These are phyloP conservation scores for Aspergillus hiratsukae DNA, from an alignment of 2,329 filamentous ascomycete genomes.

Conservation along the genomic window DNA sequence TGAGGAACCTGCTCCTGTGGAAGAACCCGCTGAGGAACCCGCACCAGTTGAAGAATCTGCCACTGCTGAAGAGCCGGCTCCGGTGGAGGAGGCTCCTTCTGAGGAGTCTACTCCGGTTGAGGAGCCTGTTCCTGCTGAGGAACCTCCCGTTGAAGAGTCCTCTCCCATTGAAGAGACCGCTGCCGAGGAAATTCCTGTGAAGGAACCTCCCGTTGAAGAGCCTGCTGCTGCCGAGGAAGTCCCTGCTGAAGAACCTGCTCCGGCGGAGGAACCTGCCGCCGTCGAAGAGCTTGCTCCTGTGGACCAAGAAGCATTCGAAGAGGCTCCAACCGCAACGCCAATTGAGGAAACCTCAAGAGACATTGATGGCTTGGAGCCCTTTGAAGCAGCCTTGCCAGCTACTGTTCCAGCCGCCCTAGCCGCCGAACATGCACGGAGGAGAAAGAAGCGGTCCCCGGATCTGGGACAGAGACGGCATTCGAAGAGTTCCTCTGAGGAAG, in stretches of 20 bases:
- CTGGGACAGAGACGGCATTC: conserved; percentile 32
- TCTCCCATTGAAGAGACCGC: conserved; percentile 9
- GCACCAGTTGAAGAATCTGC: conserved; percentile 8
- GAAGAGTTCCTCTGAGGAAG: conserved; percentile 33
- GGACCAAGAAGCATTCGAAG: conserved; percentile 6
- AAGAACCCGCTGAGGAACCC: conserved; percentile 5
- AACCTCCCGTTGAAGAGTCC: conserved; percentile 10
- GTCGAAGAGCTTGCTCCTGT: conserved; percentile 5
- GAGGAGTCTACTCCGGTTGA: conserved; percentile 11
- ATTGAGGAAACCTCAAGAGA: conserved; percentile 3
- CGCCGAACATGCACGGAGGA: conserved; percentile 20
- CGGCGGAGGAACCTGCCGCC: conserved; percentile 8
- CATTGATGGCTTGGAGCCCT: conserved; percentile 7
- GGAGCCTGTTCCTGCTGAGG: conserved; percentile 3
- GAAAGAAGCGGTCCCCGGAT: conserved; percentile 27
- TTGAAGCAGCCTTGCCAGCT: conserved; percentile 3
- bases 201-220: conserved; percentile 11
- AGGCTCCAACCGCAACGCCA: neutral
- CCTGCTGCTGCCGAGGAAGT: neutral
- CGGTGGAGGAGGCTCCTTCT: too few relatives aligned
- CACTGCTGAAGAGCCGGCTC: conserved; percentile 5
- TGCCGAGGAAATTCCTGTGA: neutral
- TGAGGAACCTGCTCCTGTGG: conserved; percentile 5
- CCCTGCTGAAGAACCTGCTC: neutral
- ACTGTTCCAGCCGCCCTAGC: conserved; percentile 5